These are phyloP conservation scores for Beauveria sp. DNA, from an alignment of 2,329 filamentous ascomycete genomes.

Conservation along the genomic window DNA sequence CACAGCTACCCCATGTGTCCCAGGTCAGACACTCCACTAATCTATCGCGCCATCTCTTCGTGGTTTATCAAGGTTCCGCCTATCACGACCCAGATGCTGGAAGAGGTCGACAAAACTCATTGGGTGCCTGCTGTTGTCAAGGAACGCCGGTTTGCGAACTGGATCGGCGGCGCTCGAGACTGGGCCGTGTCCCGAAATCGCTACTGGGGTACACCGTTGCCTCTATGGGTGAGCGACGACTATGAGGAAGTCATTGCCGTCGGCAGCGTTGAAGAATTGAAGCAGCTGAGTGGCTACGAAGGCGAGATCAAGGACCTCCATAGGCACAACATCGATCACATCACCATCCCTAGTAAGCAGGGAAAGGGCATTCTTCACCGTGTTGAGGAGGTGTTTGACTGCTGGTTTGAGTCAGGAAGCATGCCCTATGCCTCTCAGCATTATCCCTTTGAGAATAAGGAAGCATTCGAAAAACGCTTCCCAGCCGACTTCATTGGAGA, in stretches of 20 bases:
- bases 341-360: conserved; percentile 85
- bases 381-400: conserved; percentile 87
- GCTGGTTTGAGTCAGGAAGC: conserved; percentile 93
- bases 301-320: conserved; percentile 82
- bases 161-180: conserved; percentile 14
- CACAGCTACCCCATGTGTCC: conserved; percentile 13
- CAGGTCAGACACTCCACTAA: conserved; percentile 22
- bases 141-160: conserved; percentile 21
- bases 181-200: conserved; percentile 7
- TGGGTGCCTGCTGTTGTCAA: conserved; percentile 20
- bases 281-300: conserved; percentile 75
- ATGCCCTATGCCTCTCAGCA: conserved; percentile 92
- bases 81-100: conserved; percentile 15
- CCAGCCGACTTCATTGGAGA: conserved; percentile 94
- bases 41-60: conserved; percentile 20
- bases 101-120: conserved; percentile 14
- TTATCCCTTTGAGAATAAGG: conserved; percentile 85
- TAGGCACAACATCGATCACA: conserved; percentile 85
- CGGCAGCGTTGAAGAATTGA: conserved; percentile 77
- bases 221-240: conserved; percentile 87
- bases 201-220: conserved; percentile 92
- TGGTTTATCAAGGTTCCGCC: conserved; percentile 21
- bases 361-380: conserved; percentile 78
- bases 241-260: conserved; percentile 79
- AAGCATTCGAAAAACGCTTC: conserved; percentile 72